Conservation (phyloP, 2,329 filamentous ascomycete genomes). For the Xylaria sp. region DNA sequence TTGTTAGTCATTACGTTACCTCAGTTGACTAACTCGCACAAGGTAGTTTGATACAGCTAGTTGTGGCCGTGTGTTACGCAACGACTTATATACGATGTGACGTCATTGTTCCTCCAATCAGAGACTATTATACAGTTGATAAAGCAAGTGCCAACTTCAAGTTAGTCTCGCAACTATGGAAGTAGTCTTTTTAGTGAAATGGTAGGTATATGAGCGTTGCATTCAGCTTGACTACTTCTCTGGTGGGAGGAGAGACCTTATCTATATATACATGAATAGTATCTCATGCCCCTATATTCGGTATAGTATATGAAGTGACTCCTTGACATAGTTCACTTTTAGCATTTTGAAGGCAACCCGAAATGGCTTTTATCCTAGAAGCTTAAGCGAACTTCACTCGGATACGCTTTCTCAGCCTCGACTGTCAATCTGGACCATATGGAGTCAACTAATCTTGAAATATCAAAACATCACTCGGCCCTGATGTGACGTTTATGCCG, state of each 20-base stretch:
- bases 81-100: not conserved
- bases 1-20: not conserved
- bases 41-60: too few species aligned
- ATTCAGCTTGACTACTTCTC: too few species aligned
- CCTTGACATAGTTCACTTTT: too few species aligned
- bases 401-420: not conserved
- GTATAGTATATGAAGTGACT: too few species aligned
- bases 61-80: too few species aligned
- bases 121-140: not conserved
- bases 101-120: not conserved
- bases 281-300: too few species aligned
- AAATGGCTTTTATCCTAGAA: not conserved
- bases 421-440: not conserved
- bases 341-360: not conserved
- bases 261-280: too few species aligned
- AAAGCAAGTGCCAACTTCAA: not conserved
- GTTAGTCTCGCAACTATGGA: not conserved
- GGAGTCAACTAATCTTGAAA: not conserved
- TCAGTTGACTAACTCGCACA: too few species aligned
- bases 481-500: not conserved
- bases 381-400: not conserved
- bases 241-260: too few species aligned
- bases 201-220: too few species aligned
- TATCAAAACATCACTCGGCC: not conserved
- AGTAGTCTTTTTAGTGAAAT: too few species aligned